phyloP scores from a whole-genome alignment of 2,329 filamentous ascomycete genomes.

The Monosporascus sp. region DNA sequence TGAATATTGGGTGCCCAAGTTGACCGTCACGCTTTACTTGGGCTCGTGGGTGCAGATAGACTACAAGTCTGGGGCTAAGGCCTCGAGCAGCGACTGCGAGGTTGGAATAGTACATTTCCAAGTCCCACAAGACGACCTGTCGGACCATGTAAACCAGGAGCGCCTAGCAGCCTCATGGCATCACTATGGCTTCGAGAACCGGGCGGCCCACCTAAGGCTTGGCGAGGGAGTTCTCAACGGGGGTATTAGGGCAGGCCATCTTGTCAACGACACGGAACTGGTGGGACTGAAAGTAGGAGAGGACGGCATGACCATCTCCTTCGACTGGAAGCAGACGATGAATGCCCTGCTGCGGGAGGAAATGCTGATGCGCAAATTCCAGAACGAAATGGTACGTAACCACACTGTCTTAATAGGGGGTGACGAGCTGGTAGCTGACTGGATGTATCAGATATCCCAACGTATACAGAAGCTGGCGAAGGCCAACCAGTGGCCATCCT shows the following conservation, averaged over 20 bases:
- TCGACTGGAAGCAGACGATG: slow-evolving; percentile 10
- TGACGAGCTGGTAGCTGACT: neutral
- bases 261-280: slow-evolving; percentile 14
- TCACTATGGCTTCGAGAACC: slow-evolving; percentile 13
- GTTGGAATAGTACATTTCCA: slow-evolving; percentile 7
- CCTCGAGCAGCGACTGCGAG: neutral
- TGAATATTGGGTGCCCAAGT: slow-evolving; percentile 9
- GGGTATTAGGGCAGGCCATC: slow-evolving; percentile 12
- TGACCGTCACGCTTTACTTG: slow-evolving; percentile 13
- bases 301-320: slow-evolving; percentile 8
- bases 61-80: slow-evolving; percentile 3
- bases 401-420: slow-evolving; percentile 7
- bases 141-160: slow-evolving; percentile 3
- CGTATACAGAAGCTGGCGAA: slow-evolving; percentile 5
- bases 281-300: slow-evolving; percentile 8
- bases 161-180: slow-evolving; percentile 7
- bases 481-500: slow-evolving; percentile 10
- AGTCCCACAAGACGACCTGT: slow-evolving; percentile 1
- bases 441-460: slow-evolving; percentile 2
- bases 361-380: slow-evolving; percentile 14
- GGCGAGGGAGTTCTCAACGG: slow-evolving; percentile 11
- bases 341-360: slow-evolving; percentile 14
- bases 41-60: slow-evolving; percentile 13
- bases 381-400: slow-evolving; percentile 11
- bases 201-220: slow-evolving; percentile 11